Evolutionary conservation across 495 filamentous ascomycete genomes (phyloP), one percentile per base, ranked within the genome.

Genomic region (Lasiosphaeria miniovina): DNA sequence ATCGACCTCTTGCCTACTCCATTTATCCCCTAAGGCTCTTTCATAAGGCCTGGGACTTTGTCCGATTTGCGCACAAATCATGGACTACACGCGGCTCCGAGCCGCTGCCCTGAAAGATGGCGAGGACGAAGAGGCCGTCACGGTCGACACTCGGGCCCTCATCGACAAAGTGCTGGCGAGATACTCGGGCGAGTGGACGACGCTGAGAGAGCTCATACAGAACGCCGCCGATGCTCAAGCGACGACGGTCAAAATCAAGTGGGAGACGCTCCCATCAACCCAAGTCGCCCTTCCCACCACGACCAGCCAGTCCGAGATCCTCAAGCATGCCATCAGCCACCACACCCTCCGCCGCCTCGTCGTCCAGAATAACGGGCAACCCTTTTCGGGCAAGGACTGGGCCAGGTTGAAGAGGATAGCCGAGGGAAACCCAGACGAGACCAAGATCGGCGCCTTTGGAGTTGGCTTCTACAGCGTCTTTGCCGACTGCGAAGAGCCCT

Each of bases 391-490:
- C 54, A 91, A 89, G 15, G 95, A 99, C 73, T 99, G 95, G 95
- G 83, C 84, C 48, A 82, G 95, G 57, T 69, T 99, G 66, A 98
- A 98, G 78, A 86, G 91, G 56, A 99, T 99, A 62, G 95, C 95
- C 12, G 93, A 98, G 73, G 95, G 95, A 11, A 99, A 99, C 68
- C 95, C 95, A 0, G 93, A 98, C 71, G 95, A 98, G 72, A 96
- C 91, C 4, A 98, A 99, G 77, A 98, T 99, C 65, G 95, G 95
- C 17, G 95, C 95, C 4, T 99, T 98, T 70, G 95, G 95, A 50
- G 95, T 99, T 41, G 95, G 95, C 3, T 98, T 99, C 73, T 99
- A 99, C 78, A 94, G 90, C 71, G 94, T 98, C 38, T 99, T 99
- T 74, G 89, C 94, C 61, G 94, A 98, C 68, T 97, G 92, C 68